phyloP scores from a whole-genome alignment of 1,139 yeast species.

The Candida tunisiensis region DNA sequence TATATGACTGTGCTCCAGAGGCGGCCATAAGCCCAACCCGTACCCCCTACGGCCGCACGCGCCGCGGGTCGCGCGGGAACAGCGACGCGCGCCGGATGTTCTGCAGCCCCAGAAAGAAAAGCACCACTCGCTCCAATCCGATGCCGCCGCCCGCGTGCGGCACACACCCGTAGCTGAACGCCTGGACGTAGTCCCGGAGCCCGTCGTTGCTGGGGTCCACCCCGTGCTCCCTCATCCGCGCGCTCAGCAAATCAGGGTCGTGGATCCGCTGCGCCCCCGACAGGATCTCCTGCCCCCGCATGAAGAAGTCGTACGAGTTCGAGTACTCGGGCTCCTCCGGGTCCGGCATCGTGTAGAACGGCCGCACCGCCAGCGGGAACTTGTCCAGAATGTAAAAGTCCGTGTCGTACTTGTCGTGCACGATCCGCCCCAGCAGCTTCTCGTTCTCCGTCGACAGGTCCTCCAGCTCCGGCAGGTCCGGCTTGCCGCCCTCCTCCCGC shows the following conservation, averaged over 20 bases:
- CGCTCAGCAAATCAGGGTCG: constrained; percentile 65
- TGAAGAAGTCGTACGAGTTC: constrained; percentile 86
- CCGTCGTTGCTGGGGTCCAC: constrained; percentile 74
- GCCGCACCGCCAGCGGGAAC: constrained; percentile 92
- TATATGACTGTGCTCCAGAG: too few species aligned
- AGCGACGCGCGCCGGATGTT: constrained; percentile 94
- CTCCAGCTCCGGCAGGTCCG: constrained; percentile 71
- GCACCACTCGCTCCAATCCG: constrained; percentile 95
- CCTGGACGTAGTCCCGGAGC: constrained; percentile 76
- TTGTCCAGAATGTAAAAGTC: constrained; percentile 96
- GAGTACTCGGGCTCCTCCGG: constrained; percentile 82
- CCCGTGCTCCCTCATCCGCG: constrained; percentile 72
- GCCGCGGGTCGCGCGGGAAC: constrained; percentile 97
- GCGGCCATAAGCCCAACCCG: too few species aligned
- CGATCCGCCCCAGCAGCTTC: constrained; percentile 77
- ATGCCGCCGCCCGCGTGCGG: constrained; percentile 99
- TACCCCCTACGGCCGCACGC: constrained; percentile 51
- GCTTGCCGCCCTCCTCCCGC: constrained; percentile 56
- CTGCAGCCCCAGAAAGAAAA: constrained; percentile 93
- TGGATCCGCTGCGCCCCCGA: constrained; percentile 99
- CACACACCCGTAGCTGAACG: constrained; percentile 87
- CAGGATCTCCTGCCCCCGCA: constrained; percentile 98
- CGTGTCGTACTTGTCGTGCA: constrained; percentile 86
- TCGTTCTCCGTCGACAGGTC: constrained; percentile 92
- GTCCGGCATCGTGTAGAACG: constrained; percentile 99